Percentiles rank a stretch among this genome's conserved stretches.
These are phyloP conservation scores for Coemansia sp. DNA, from an alignment of 192 early-diverging fungal genomes.

Conservation along the genomic window DNA sequence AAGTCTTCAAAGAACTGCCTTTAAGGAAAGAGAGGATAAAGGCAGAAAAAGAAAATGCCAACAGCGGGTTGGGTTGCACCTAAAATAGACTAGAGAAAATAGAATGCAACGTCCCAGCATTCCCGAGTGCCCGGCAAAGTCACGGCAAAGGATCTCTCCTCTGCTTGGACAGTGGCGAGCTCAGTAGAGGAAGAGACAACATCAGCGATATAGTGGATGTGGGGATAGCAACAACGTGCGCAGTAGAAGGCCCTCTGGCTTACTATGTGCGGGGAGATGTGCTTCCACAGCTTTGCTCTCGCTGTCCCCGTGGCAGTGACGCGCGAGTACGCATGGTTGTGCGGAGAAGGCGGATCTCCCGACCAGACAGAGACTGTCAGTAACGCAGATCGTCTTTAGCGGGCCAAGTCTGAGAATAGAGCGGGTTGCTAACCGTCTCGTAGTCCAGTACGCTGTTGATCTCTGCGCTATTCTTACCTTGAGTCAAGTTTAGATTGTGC, in stretches of 20 bases:
- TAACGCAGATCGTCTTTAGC: neutral
- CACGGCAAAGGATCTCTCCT: neutral
- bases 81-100: neutral
- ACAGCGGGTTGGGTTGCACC: neutral
- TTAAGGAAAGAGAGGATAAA: neutral
- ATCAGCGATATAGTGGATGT: neutral
- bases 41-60: neutral
- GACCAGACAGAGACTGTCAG: neutral
- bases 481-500: neutral
- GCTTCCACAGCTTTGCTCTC: neutral
- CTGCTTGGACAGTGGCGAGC: neutral
- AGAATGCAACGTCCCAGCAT: neutral
- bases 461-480: neutral
- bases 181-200: no score
- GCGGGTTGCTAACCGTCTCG: neutral
- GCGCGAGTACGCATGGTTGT: neutral
- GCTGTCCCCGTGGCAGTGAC: neutral
- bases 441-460: neutral
- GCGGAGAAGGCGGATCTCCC: neutral
- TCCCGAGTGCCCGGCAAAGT: slow-evolving; percentile 1
- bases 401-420: neutral
- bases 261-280: neutral
- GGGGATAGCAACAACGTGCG: slow-evolving; percentile 1
- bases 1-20: neutral
- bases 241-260: neutral